Evolutionary conservation across 306 rosid genomes (phyloP).

Genomic region (Casuarina glauca): DNA sequence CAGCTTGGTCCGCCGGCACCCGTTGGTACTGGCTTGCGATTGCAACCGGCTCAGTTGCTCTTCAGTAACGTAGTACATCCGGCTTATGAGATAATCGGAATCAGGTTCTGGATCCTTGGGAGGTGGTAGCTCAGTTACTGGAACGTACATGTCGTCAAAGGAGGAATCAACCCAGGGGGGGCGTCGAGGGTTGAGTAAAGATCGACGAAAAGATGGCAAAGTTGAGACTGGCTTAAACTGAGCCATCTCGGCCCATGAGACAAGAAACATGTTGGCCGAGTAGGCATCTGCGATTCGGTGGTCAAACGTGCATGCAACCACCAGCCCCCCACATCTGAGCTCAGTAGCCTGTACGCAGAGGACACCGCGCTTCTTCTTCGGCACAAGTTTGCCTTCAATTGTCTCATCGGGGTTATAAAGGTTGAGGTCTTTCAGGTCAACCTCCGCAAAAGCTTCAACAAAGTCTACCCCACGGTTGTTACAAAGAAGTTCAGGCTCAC

Average conservation of each 20-base stretch:
- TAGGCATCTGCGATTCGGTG: no score
- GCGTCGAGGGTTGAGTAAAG: conserved; percentile 21
- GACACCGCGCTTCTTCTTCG: no score
- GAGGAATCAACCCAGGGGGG: conserved; percentile 10
- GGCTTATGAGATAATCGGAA: no score
- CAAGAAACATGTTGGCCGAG: conserved; percentile 44
- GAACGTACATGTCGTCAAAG: conserved; percentile 40
- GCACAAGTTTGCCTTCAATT: no score
- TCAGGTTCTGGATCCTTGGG: neutral
- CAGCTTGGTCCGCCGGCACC: conserved; percentile 38
- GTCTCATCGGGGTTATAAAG: no score
- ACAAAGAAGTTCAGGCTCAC: no score
- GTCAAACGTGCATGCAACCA: no score
- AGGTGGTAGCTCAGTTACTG: conserved; percentile 44
- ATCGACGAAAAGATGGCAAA: conserved; percentile 34
- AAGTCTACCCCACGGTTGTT: no score
- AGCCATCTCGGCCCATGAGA: conserved; percentile 70
- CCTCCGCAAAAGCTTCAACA: no score
- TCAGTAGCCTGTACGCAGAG: no score
- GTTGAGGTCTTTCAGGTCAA: no score
- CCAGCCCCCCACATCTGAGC: no score
- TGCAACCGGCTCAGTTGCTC: conserved; percentile 48
- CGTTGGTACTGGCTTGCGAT: conserved; percentile 26
- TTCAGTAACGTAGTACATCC: neutral
- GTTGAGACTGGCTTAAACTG: conserved; percentile 31